phyloP scores from a whole-genome alignment of 768 basidiomycete species.

The Mycena kentingensis region DNA sequence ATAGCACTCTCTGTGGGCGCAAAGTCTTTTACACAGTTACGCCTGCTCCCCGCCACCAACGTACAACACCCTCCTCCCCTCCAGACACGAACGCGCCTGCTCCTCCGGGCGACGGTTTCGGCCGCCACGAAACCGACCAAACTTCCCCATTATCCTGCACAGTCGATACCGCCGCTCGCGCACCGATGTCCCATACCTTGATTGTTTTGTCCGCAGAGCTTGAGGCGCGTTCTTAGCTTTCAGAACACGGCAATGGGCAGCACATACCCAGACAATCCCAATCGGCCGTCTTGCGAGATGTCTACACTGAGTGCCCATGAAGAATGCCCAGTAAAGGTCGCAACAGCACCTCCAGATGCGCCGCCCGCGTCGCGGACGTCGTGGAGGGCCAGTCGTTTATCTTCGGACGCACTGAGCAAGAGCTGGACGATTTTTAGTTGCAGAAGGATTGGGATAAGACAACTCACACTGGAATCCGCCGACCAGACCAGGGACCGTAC shows the following conservation, averaged over 20 bases:
- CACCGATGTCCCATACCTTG: slow-evolving; percentile 84
- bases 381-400: slow-evolving; percentile 87
- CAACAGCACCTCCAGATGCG: slow-evolving; percentile 73
- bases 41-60: slow-evolving; percentile 80
- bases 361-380: slow-evolving; percentile 71
- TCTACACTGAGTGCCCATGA: slow-evolving; percentile 89
- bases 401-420: slow-evolving; percentile 88
- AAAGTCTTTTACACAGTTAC: slow-evolving; percentile 28
- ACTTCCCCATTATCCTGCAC: slow-evolving; percentile 79
- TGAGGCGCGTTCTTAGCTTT: slow-evolving; percentile 5
- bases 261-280: slow-evolving; percentile 78
- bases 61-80: slow-evolving; percentile 71
- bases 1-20: no score
- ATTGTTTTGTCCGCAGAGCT: slow-evolving; percentile 86
- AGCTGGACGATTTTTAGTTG: slow-evolving; percentile 47
- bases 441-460: slow-evolving; percentile 12
- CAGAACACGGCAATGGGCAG: slow-evolving; percentile 1
- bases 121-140: slow-evolving; percentile 83
- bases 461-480: slow-evolving; percentile 77
- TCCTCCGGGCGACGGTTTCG: slow-evolving; percentile 55
- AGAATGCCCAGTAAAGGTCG: slow-evolving; percentile 83
- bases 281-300: slow-evolving; percentile 77
- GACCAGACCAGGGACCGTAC: slow-evolving; percentile 91
- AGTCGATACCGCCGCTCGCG: slow-evolving; percentile 74
- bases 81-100: slow-evolving; percentile 73